These are phyloP conservation scores for Pichia sp. DNA, from an alignment of 1,139 yeast species.

Conservation along the genomic window DNA sequence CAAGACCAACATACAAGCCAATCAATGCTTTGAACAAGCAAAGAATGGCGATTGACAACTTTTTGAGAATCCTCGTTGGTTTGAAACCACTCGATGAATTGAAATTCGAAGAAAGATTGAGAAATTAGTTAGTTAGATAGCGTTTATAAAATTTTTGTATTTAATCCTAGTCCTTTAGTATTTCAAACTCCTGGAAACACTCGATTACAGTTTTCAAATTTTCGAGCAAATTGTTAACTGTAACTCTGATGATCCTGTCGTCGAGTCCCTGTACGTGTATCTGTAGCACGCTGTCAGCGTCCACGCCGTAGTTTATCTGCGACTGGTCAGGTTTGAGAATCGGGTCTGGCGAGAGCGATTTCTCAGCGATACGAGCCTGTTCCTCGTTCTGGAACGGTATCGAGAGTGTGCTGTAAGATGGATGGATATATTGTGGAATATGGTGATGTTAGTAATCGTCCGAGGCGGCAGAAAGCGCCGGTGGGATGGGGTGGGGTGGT, in stretches of 20 bases:
- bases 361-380: conserved; percentile 65
- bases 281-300: conserved; percentile 28
- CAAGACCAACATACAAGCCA: conserved; percentile 88
- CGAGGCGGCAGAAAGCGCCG: too few relatives aligned
- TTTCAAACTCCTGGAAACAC: conserved; percentile 56
- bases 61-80: conserved; percentile 86
- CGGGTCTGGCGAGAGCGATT: conserved; percentile 73
- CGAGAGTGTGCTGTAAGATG: conserved; percentile 43
- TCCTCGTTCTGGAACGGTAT: conserved; percentile 61
- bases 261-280: conserved; percentile 54
- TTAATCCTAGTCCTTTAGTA: too few relatives aligned
- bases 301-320: conserved; percentile 5
- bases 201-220: conserved; percentile 63
- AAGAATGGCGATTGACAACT: conserved; percentile 88
- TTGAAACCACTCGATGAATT: conserved; percentile 88
- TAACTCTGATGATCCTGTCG: conserved; percentile 67
- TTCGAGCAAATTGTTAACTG: conserved; percentile 67
- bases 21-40: conserved; percentile 95
- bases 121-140: conserved; percentile 28
- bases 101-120: conserved; percentile 89
- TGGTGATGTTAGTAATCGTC: too few relatives aligned
- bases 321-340: conserved; percentile 61
- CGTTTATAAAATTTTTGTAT: too few relatives aligned
- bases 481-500: too few relatives aligned
- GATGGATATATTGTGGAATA: neutral